Percentiles rank a stretch among this genome's conserved stretches.
Evolutionary conservation across 1,284 basidiomycete species (phyloP).

Genomic region (Microbotryomycetes sp.): DNA sequence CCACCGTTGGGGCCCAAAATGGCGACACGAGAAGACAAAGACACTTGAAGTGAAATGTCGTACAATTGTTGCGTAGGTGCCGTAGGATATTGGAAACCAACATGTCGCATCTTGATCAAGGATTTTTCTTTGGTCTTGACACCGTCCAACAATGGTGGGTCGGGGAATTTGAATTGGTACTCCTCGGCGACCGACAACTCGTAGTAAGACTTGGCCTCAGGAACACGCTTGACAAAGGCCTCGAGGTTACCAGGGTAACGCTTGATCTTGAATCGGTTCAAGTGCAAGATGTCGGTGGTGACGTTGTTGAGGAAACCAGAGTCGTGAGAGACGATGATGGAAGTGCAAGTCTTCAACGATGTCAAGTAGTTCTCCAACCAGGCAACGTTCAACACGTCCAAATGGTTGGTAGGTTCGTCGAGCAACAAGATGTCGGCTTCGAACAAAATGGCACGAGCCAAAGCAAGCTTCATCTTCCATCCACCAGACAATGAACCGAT

Average conservation of each 20-base stretch:
- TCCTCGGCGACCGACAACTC: constrained; percentile 73
- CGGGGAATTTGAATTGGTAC: constrained; percentile 94
- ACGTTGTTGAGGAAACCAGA: constrained; percentile 98
- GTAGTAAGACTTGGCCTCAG: constrained; percentile 98
- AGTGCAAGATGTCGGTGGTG: constrained; percentile 96
- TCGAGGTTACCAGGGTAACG: constrained; percentile 97
- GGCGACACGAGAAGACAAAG: constrained; percentile 93
- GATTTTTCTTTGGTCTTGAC: constrained; percentile 99
- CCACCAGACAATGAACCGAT: constrained; percentile 95
- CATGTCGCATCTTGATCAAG: constrained; percentile 94
- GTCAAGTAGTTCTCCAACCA: constrained; percentile 96
- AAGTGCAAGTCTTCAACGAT: constrained; percentile 81
- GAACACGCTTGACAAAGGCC: constrained; percentile 86
- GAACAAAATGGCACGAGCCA: constrained; percentile 98
- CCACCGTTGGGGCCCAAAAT: constrained; percentile 95
- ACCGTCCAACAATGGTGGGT: constrained; percentile 93
- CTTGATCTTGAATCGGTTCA: constrained; percentile 98
- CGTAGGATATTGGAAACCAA: constrained; percentile 92
- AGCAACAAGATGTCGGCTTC: constrained; percentile 94
- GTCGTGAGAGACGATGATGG: constrained; percentile 68
- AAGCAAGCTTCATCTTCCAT: constrained; percentile 99
- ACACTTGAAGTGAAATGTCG: constrained; percentile 93
- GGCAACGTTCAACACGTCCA: constrained; percentile 93
- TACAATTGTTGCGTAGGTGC: constrained; percentile 79
- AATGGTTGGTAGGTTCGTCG: constrained; percentile 97